Base-by-base conservation (phyloP, 2,329 filamentous ascomycete species). In the Fonsecaea erecta region DNA sequence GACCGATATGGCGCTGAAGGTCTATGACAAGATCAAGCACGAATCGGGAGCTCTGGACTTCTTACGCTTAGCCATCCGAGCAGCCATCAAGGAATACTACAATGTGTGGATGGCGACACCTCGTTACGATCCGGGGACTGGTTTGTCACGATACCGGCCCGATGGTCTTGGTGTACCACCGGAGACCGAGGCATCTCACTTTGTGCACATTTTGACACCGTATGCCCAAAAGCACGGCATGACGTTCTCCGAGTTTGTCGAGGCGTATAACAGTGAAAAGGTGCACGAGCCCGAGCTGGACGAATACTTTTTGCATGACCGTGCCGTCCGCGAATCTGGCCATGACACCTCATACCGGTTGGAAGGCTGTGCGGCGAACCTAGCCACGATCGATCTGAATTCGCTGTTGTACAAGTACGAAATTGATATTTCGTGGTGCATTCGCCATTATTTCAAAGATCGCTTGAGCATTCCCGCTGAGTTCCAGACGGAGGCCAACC, bases 341-440 rank as follows among this genome's bases (percentile, higher is more conserved):
- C 95, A 99, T 77, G 95, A 99, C 76, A 99, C 95, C 1, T 91
- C 91, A 16, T 98, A 98, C 79, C 91, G 95, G 18, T 84, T 99
- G 21, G 95, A 98, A 79, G 89, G 88, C 53, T 85, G 96, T 26
- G 93, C 91, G 72, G 95, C 92, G 11, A 88, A 97, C 75, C 83
- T 98, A 28, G 95, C 93, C 11, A 97, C 93, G 0, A 92, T 98
- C 65, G 95, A 99, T 74, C 84, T 98, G 62, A 98, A 99, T 80
- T 95, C 93, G 30, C 83, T 97, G 32, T 82, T 99, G 30, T 99
- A 95, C 86, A 98, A 98, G 79, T 98, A 98, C 75, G 95, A 99
- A 79, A 89, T 89, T 32, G 95, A 99, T 74, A 97, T 99, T 75
- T 89, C 91, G 1, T 88, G 90, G 67, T 90, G 88, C 8, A 97